Percentiles rank a stretch among this genome's conserved stretches.
Evolutionary conservation across 345 rosid species (phyloP).

Genomic region (Moringa oleifera): DNA sequence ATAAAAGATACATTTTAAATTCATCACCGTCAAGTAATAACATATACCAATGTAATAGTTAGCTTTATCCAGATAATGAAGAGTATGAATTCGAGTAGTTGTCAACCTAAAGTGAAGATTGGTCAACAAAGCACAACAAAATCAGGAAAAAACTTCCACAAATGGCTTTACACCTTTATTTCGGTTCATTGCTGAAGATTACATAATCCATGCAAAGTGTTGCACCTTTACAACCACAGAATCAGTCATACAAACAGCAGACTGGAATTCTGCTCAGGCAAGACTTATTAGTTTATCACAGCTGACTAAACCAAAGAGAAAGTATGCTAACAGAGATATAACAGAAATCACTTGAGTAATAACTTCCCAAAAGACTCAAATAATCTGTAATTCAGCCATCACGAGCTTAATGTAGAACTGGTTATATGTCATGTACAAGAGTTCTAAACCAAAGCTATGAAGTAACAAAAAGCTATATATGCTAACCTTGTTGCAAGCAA

Average conservation of each 20-base stretch:
- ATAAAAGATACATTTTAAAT: too few species aligned
- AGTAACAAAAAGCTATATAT: constrained; percentile 11
- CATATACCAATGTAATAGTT: not conserved
- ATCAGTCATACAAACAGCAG: not conserved
- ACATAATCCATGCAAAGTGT: too few species aligned
- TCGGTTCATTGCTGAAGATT: not conserved
- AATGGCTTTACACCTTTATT: not conserved
- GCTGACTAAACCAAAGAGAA: not conserved
- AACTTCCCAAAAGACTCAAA: too few species aligned
- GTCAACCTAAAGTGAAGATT: not conserved
- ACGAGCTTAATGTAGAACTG: not conserved
- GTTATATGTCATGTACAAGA: not conserved
- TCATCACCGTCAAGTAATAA: not conserved
- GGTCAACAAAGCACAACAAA: not conserved
- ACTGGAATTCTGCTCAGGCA: not conserved
- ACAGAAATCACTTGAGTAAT: too few species aligned
- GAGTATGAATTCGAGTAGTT: not conserved
- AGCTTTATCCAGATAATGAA: not conserved
- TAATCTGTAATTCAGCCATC: not conserved
- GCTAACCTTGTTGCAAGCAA: constrained; percentile 60
- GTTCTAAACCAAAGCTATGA: constrained; percentile 3
- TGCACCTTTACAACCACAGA: not conserved
- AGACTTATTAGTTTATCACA: not conserved
- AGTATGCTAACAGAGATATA: too few species aligned
- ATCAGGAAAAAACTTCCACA: too few species aligned